Evolutionary conservation across 208 protist species (phyloP).

Genomic region (Trypanosoma platydactyli): DNA sequence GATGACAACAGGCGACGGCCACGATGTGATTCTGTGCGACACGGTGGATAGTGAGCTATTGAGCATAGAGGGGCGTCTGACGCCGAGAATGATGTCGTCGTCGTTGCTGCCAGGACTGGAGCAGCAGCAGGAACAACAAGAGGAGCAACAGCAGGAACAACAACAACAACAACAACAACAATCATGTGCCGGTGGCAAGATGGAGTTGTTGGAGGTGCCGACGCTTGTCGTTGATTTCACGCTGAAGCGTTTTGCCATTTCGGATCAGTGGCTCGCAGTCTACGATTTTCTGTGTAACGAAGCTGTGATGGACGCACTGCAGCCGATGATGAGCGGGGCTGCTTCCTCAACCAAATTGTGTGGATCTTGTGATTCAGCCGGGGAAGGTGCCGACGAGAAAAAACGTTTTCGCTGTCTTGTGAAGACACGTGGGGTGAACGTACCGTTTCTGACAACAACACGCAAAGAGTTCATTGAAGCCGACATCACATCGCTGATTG

Average conservation of each 20-base stretch:
- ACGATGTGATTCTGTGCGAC: conserved; percentile 13
- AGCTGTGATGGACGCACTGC: conserved; percentile 45
- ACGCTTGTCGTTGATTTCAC: conserved; percentile 78
- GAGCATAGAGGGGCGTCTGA: not conserved
- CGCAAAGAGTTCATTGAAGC: conserved; percentile 68
- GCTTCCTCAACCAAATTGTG: not conserved
- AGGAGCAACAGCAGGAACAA: too few species aligned
- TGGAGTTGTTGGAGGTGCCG: conserved; percentile 38
- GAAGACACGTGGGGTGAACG: conserved; percentile 62
- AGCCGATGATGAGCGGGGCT: conserved; percentile 15
- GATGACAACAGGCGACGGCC: conserved; percentile 10
- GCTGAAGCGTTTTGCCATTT: conserved; percentile 78
- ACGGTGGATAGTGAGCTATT: conserved; percentile 13
- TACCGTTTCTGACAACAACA: conserved; percentile 69
- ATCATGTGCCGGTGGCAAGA: not conserved
- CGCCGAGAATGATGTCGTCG: not conserved
- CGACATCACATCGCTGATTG: conserved; percentile 54
- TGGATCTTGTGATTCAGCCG: not conserved
- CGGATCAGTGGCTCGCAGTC: conserved; percentile 81
- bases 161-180: not conserved
- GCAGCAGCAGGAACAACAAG: too few species aligned
- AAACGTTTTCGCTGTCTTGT: conserved; percentile 58
- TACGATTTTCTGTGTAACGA: conserved; percentile 84
- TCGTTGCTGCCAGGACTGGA: not conserved
- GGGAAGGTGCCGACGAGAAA: not conserved